Percentiles rank a stretch among this genome's conserved stretches.
phyloP scores from a whole-genome alignment of 2,329 filamentous ascomycete species.

The Sordariomycetes sp. region DNA sequence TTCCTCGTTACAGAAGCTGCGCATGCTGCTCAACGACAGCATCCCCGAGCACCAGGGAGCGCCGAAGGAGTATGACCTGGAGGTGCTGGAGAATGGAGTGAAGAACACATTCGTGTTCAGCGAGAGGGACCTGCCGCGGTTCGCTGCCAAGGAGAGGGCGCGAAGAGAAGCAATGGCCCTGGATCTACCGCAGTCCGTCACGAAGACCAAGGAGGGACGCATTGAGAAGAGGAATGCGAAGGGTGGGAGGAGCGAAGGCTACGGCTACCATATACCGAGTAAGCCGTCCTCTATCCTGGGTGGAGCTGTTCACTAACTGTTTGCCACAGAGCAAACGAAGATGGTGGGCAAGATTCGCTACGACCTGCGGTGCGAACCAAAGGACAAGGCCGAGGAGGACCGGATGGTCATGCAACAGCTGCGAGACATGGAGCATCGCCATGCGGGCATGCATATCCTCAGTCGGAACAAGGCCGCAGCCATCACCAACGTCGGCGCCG shows the following conservation, averaged over 20 bases:
- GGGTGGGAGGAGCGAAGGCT: too few species aligned
- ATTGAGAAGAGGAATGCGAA: too few species aligned
- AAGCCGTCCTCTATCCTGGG: conserved; percentile 29
- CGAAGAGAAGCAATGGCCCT: conserved; percentile 50
- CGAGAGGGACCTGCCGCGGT: conserved; percentile 73
- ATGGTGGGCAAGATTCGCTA: conserved; percentile 65
- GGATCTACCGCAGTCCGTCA: too few species aligned
- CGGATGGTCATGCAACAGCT: conserved; percentile 51
- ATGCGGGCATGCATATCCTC: conserved; percentile 39
- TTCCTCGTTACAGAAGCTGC: too few species aligned
- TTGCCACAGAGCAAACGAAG: conserved; percentile 71
- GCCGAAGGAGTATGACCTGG: conserved; percentile 83
- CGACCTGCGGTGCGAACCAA: conserved; percentile 66
- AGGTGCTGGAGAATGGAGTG: conserved; percentile 53
- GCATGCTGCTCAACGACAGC: conserved; percentile 59
- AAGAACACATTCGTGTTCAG: conserved; percentile 88
- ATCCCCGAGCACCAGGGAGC: conserved; percentile 61
- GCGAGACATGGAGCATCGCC: conserved; percentile 37
- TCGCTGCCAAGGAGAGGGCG: conserved; percentile 37
- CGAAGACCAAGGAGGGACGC: conserved; percentile 16
- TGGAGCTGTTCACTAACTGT: too few species aligned
- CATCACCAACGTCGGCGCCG: conserved; percentile 46
- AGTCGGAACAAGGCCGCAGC: conserved; percentile 39
- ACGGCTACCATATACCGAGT: conserved; percentile 77
- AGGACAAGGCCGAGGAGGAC: conserved; percentile 62